Conservation (phyloP, 2,329 filamentous ascomycete species). For the Fusarium sp. region DNA sequence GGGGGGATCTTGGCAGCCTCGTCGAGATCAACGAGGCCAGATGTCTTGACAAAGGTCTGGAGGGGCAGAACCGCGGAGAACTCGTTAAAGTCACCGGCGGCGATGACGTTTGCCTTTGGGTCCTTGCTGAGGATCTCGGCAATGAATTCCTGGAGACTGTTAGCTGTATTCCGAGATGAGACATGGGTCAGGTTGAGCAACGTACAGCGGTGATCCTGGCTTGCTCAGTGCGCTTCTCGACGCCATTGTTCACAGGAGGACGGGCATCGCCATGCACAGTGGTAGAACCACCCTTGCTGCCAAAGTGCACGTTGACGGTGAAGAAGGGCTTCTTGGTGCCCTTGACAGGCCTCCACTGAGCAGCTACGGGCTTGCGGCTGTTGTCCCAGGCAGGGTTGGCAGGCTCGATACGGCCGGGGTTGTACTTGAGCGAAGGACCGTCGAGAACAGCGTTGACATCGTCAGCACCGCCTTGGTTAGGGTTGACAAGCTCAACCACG, state of each 20-base stretch:
- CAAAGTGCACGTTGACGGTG: constrained; percentile 76
- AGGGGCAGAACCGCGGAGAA: constrained; percentile 71
- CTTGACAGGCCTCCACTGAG: constrained; percentile 69
- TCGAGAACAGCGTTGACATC: constrained; percentile 66
- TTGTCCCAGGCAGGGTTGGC: constrained; percentile 65
- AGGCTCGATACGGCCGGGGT: constrained; percentile 75
- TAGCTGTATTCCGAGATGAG: background rate
- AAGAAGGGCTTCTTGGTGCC: constrained; percentile 66
- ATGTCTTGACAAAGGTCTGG: constrained; percentile 60
- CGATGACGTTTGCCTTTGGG: constrained; percentile 64
- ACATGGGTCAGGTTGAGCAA: constrained; percentile 12
- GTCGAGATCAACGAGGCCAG: constrained; percentile 69
- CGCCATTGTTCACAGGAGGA: constrained; percentile 71
- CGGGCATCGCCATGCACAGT: constrained; percentile 71
- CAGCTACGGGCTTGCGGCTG: constrained; percentile 73
- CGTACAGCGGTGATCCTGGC: constrained; percentile 65
- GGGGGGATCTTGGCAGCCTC: constrained; percentile 61
- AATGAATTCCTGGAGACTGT: constrained; percentile 58
- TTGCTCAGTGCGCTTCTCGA: constrained; percentile 65
- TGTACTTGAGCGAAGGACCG: constrained; percentile 67
- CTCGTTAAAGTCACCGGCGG: constrained; percentile 77
- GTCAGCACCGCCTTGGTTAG: constrained; percentile 62
- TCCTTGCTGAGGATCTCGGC: constrained; percentile 65
- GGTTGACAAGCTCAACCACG: constrained; percentile 66
- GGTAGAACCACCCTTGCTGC: constrained; percentile 71